Conservation (phyloP, 1,284 basidiomycete species). For the Mycosarcoma mackinlayi region DNA sequence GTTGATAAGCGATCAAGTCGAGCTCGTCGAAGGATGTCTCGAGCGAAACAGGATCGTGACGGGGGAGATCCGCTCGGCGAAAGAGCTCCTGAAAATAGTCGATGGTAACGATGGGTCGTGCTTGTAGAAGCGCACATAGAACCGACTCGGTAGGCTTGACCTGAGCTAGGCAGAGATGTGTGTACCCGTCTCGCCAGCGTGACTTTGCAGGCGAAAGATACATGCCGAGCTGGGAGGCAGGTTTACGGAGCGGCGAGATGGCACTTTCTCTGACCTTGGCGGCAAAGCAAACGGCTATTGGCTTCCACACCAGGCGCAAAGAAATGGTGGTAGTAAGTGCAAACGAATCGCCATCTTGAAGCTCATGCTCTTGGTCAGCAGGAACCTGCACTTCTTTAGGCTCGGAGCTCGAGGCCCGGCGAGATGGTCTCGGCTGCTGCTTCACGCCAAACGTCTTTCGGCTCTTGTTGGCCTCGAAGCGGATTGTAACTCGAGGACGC, state of each 20-base stretch:
- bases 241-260: conserved; percentile 23
- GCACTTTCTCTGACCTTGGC: conserved; percentile 31
- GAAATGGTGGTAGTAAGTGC: conserved; percentile 48
- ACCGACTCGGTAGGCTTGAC: conserved; percentile 49
- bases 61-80: conserved; percentile 30
- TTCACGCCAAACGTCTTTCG: conserved; percentile 33
- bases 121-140: conserved; percentile 37
- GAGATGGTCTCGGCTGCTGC: conserved; percentile 7
- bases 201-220: conserved; percentile 45
- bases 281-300: conserved; percentile 43
- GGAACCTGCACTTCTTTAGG: conserved; percentile 29
- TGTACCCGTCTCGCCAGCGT: conserved; percentile 39
- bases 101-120: conserved; percentile 36
- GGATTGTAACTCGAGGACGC: conserved; percentile 44
- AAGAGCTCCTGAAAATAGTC: conserved; percentile 49
- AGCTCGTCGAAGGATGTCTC: conserved; percentile 41
- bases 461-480: conserved; percentile 52
- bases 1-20: conserved; percentile 27
- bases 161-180: conserved; percentile 43
- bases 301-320: conserved; percentile 41
- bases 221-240: conserved; percentile 28
- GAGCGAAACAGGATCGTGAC: conserved; percentile 39
- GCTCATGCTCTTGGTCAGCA: conserved; percentile 24
- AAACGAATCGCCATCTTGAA: conserved; percentile 36
- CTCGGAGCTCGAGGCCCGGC: conserved; percentile 4